These are phyloP conservation scores for Penicillium egyptiacum DNA, from an alignment of 495 filamentous ascomycete genomes.

Conservation along the genomic window DNA sequence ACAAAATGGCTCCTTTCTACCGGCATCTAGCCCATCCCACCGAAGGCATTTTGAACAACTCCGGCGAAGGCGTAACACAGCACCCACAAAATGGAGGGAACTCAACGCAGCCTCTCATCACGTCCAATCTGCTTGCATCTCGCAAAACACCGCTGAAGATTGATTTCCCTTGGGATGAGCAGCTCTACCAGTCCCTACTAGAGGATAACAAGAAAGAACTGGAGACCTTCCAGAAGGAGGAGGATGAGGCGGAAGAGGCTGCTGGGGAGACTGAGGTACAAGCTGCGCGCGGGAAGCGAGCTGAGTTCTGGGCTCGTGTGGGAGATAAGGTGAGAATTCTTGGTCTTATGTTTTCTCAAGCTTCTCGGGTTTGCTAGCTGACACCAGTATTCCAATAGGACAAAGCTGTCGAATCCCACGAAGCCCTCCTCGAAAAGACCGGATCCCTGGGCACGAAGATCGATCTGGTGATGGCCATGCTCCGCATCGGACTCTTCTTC, in stretches of 20 bases:
- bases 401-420: slow-evolving; percentile 86
- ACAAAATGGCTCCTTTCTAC: slow-evolving; percentile 97
- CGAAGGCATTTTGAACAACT: slow-evolving; percentile 83
- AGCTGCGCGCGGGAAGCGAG: slow-evolving; percentile 88
- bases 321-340: slow-evolving; percentile 79
- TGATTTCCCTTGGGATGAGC: slow-evolving; percentile 85
- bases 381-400: slow-evolving; percentile 57
- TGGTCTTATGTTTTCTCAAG: neutral
- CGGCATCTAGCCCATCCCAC: slow-evolving; percentile 89
- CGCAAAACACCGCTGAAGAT: slow-evolving; percentile 59
- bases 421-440: slow-evolving; percentile 90
- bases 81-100: slow-evolving; percentile 55
- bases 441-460: slow-evolving; percentile 94
- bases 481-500: slow-evolving; percentile 93
- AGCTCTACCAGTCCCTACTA: slow-evolving; percentile 78
- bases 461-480: slow-evolving; percentile 91
- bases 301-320: slow-evolving; percentile 90
- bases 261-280: slow-evolving; percentile 94
- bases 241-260: slow-evolving; percentile 90
- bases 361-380: slow-evolving; percentile 11
- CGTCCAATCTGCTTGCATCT: slow-evolving; percentile 68
- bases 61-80: slow-evolving; percentile 67
- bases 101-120: slow-evolving; percentile 54
- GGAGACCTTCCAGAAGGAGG: slow-evolving; percentile 88
- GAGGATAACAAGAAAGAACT: slow-evolving; percentile 90